Base-by-base conservation (phyloP, 2,329 filamentous ascomycete genomes). In the Aureobasidium subglaciale region DNA sequence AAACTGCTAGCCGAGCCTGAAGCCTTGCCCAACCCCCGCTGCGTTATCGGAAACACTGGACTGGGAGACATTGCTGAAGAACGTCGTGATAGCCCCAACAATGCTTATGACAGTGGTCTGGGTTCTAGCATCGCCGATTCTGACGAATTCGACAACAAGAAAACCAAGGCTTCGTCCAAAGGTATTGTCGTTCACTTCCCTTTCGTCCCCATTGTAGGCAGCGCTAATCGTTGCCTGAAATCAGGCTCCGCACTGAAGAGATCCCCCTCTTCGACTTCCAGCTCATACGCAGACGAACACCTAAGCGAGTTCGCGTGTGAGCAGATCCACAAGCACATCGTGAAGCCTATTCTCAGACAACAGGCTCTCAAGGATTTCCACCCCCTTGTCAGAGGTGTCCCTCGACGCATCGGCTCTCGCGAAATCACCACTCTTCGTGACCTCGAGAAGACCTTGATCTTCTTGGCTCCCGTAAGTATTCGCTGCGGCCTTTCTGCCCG, bases 371-470 rank as follows among this genome's bases (percentile, higher is more conserved):
- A 90, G 69, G 83, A 87, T 46, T 96, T 96, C 70, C 86, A 90
- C 68, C 78, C 86, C 46, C 82, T 96, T 64, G 80, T 96, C 61
- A 78, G 86, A 63, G 86, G 88, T 70, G 84, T 90, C 61, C 89
- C 89, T 45, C 79, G 81, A 70, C 86, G 86, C 67, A 93, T 96
- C 68, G 82, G 83, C 66, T 82, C 85, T 67, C 91, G 90, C 71
- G 84, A 93, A 65, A 93, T 97, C 66, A 84, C 88, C 69, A 96
- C 88, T 74, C 82, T 97, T 55, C 85, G 92, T 70, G 92, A 97
- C 72, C 80, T 97, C 48, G 92, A 97, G 73, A 96, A 96, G 81
- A 92, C 87, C 9, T 77, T 97, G 59, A 83, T 96, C 66, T 90
- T 91, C 73, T 83, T 91, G 70, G 90, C 91, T 76, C 89, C 89